A percentile compares a stretch with the other conserved stretches of the same genome.
phyloP scores from a whole-genome alignment of 805 yeast genomes.

The Nakazawaea populi region DNA sequence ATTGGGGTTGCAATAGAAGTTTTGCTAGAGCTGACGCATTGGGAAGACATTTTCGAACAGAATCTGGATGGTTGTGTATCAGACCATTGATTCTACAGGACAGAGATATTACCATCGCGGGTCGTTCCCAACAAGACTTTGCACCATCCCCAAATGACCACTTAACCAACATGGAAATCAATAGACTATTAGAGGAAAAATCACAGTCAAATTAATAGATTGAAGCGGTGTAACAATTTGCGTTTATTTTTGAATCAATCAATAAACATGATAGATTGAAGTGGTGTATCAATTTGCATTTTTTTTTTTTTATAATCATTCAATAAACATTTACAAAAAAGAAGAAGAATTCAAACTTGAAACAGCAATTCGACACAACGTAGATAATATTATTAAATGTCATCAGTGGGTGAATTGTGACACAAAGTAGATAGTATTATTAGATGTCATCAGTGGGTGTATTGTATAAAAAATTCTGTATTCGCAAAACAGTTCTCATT shows the following conservation, averaged over 20 bases:
- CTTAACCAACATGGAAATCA: constrained; percentile 2
- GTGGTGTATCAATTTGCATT: too few relatives aligned
- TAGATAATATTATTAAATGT: too few relatives aligned
- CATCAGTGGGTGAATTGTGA: too few relatives aligned
- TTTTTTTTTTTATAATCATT: too few relatives aligned
- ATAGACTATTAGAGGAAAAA: neutral
- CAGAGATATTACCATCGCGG: neutral
- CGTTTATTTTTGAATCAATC: too few relatives aligned
- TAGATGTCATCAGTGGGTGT: too few relatives aligned
- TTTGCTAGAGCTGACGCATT: constrained; percentile 78
- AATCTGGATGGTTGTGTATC: constrained; percentile 66
- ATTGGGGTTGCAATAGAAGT: constrained; percentile 72
- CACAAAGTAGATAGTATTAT: too few relatives aligned
- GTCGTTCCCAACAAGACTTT: neutral
- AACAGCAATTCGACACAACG: too few relatives aligned
- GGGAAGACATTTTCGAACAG: constrained; percentile 71
- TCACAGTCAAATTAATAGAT: neutral
- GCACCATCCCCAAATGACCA: neutral
- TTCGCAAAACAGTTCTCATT: neutral
- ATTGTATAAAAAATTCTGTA: neutral
- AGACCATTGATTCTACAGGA: constrained; percentile 58
- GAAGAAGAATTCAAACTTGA: too few relatives aligned
- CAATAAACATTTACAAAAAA: too few relatives aligned
- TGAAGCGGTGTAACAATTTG: too few relatives aligned
- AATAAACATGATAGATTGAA: too few relatives aligned